phyloP scores from a whole-genome alignment of 2,329 filamentous ascomycete genomes.

The Botrytis byssoidea region DNA sequence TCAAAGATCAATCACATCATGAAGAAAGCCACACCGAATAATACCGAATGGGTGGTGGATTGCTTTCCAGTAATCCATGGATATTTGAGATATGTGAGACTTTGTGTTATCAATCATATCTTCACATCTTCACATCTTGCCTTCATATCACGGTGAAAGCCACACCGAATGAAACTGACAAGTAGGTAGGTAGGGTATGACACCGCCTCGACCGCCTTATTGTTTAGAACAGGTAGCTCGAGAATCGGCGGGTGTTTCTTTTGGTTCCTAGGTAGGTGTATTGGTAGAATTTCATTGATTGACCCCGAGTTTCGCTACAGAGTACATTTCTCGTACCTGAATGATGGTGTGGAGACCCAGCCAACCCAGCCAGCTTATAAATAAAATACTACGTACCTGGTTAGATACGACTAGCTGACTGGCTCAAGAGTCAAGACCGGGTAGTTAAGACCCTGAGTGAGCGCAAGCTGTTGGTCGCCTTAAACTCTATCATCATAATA shows the following conservation, averaged over 20 bases:
- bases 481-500: background rate
- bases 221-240: background rate
- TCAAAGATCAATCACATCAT: background rate
- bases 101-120: background rate
- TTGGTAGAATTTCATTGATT: background rate
- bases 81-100: background rate
- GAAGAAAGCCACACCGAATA: constrained; percentile 5
- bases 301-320: constrained; percentile 8
- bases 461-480: constrained; percentile 5
- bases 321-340: constrained; percentile 1
- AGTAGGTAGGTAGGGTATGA: background rate
- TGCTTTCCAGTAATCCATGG: background rate
- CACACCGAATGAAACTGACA: background rate
- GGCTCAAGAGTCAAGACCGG: background rate
- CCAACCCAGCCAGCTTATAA: background rate
- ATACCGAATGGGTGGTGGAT: background rate
- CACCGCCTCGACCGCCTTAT: constrained; percentile 6
- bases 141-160: background rate
- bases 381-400: background rate
- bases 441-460: background rate
- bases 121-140: background rate
- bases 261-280: background rate
- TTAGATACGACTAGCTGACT: background rate
- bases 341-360: background rate
- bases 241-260: background rate